Percentiles rank a stretch among this genome's conserved stretches.
These are phyloP conservation scores for Lunularia cruciata DNA, from an alignment of 225 moss, liverwort and hornwort species.

Conservation along the genomic window DNA sequence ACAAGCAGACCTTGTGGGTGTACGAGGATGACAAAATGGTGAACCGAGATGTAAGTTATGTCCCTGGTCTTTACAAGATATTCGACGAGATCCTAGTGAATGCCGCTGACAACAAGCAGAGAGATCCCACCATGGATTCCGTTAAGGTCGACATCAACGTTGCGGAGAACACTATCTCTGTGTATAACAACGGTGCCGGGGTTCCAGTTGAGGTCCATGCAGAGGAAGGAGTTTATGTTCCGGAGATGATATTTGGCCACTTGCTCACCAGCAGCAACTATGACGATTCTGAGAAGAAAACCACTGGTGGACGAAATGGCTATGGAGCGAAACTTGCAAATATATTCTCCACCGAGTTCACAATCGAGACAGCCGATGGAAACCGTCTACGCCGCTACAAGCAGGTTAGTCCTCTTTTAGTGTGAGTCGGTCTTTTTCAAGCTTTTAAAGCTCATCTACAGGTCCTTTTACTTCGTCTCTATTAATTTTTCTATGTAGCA, in stretches of 20 bases:
- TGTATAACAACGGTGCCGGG: constrained; percentile 88
- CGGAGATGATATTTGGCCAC: constrained; percentile 99
- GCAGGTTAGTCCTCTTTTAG: constrained; percentile 52
- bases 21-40: constrained; percentile 84
- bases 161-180: constrained; percentile 65
- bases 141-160: constrained; percentile 85
- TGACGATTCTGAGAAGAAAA: constrained; percentile 92
- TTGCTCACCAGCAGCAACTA: constrained; percentile 96
- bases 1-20: constrained; percentile 80
- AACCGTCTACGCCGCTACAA: constrained; percentile 77
- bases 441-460: too few species aligned
- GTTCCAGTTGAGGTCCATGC: constrained; percentile 88
- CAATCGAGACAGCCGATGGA: constrained; percentile 92
- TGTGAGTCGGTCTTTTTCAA: too few species aligned
- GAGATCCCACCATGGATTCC: constrained; percentile 84
- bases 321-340: constrained; percentile 97
- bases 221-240: constrained; percentile 91
- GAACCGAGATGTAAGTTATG: constrained; percentile 71
- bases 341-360: constrained; percentile 95
- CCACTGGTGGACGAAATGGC: constrained; percentile 92
- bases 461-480: too few species aligned
- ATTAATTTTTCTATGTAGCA: too few species aligned
- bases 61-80: constrained; percentile 96
- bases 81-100: constrained; percentile 98
- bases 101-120: constrained; percentile 90